phyloP scores from a whole-genome alignment of 2,329 filamentous ascomycete genomes.

The Clarireedia homoeocarpa region DNA sequence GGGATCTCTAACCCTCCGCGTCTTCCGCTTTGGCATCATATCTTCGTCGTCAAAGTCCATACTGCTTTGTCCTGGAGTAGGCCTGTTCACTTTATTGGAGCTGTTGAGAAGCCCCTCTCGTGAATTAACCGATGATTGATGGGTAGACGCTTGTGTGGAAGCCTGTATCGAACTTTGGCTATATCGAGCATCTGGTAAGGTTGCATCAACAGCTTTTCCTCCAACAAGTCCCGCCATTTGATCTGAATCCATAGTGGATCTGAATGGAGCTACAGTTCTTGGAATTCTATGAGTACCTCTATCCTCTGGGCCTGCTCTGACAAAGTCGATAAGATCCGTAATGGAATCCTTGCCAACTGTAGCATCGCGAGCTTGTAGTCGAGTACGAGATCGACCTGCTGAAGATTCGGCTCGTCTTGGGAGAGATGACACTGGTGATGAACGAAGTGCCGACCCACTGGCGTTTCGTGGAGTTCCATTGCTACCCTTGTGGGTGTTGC shows the following conservation, averaged over 20 bases:
- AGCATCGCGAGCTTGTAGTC: conserved; percentile 65
- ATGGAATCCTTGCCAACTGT: conserved; percentile 56
- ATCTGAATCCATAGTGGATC: conserved; percentile 79
- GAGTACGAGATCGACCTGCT: conserved; percentile 41
- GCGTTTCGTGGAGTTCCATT: conserved; percentile 24
- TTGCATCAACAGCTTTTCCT: conserved; percentile 49
- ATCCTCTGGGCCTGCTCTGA: conserved; percentile 67
- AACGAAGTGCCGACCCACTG: conserved; percentile 16
- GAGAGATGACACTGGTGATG: conserved; percentile 12
- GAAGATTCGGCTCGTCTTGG: conserved; percentile 25
- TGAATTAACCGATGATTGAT: conserved; percentile 52
- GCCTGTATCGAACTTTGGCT: conserved; percentile 37
- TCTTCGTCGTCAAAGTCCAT: conserved; percentile 24
- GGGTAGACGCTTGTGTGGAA: conserved; percentile 9
- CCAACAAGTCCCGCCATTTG: conserved; percentile 52
- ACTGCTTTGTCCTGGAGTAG: conserved; percentile 10
- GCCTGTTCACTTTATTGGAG: conserved; percentile 30
- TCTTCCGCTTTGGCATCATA: conserved; percentile 63
- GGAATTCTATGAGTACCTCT: conserved; percentile 65
- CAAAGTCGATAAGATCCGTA: conserved; percentile 90
- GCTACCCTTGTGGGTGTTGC: conserved; percentile 23
- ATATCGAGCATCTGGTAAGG: conserved; percentile 44
- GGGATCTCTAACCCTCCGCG: conserved; percentile 73
- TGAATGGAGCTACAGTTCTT: conserved; percentile 75
- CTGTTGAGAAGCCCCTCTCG: conserved; percentile 57